phyloP scores from a whole-genome alignment of 345 rosid species.

The Isatis tinctoria region DNA sequence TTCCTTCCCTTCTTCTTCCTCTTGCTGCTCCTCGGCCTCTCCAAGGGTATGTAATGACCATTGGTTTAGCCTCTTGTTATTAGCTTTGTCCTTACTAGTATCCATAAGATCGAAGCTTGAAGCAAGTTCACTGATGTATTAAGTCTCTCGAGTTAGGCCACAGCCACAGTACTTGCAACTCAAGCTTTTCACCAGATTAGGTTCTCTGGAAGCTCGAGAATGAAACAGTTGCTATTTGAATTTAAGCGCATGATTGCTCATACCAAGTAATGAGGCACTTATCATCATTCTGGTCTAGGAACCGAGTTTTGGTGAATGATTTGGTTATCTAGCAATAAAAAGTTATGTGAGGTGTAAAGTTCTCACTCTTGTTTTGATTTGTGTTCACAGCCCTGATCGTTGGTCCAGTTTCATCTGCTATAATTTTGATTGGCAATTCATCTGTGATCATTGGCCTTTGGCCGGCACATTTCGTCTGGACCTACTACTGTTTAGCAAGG shows the following conservation, averaged over 20 bases:
- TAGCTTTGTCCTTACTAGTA: background rate
- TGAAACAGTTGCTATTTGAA: background rate
- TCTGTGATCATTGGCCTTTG: conserved; percentile 69
- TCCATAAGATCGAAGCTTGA: background rate
- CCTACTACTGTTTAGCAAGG: conserved; percentile 72
- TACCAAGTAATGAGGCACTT: no score
- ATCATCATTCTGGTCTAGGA: no score
- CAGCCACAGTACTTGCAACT: background rate
- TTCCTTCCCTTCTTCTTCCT: conserved; percentile 70
- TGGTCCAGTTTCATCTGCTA: conserved; percentile 49
- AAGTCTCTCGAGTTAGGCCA: background rate
- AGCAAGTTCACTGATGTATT: background rate
- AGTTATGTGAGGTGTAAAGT: background rate
- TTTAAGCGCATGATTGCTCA: background rate
- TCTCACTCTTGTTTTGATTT: background rate
- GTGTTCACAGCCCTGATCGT: conserved; percentile 42
- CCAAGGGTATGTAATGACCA: conserved; percentile 6
- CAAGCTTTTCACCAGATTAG: background rate
- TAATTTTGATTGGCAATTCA: conserved; percentile 53
- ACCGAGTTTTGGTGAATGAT: no score
- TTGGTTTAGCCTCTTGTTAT: background rate
- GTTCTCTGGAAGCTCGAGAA: background rate
- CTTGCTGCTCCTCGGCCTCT: conserved; percentile 55
- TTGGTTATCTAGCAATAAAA: background rate
- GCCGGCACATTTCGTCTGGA: conserved; percentile 78